These are phyloP conservation scores for Penicillium brevicompactum DNA, from an alignment of 2,329 filamentous ascomycete genomes.

Conservation along the genomic window DNA sequence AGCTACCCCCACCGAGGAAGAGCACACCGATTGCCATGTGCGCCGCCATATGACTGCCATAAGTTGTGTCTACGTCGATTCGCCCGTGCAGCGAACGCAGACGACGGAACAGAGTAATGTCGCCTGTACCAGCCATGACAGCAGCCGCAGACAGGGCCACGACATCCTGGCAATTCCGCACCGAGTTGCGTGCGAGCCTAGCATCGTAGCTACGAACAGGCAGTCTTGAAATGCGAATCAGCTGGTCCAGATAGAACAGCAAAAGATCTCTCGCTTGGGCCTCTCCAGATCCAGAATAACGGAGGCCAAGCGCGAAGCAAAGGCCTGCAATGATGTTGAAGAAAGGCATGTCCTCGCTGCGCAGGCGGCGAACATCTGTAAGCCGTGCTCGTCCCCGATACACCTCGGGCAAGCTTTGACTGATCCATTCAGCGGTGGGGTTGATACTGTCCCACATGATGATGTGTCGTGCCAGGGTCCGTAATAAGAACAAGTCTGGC, in stretches of 20 bases:
- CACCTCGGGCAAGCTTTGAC: constrained; percentile 68
- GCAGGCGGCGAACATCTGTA: constrained; percentile 61
- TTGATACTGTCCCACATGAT: constrained; percentile 90
- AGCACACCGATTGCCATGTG: constrained; percentile 89
- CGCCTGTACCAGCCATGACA: constrained; percentile 95
- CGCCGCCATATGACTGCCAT: constrained; percentile 89
- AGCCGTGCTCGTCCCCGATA: constrained; percentile 68
- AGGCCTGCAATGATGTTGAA: constrained; percentile 90
- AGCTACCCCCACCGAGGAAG: constrained; percentile 89
- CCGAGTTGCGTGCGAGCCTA: constrained; percentile 77
- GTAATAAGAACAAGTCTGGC: constrained; percentile 86
- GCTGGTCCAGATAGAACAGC: constrained; percentile 80
- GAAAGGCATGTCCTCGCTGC: constrained; percentile 83
- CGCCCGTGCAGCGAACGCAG: constrained; percentile 86
- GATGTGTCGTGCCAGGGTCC: constrained; percentile 84
- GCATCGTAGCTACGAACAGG: constrained; percentile 72
- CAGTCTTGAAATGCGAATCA: constrained; percentile 74
- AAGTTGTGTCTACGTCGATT: constrained; percentile 79
- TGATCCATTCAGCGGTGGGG: constrained; percentile 73
- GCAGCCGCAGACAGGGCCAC: constrained; percentile 79
- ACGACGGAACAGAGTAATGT: constrained; percentile 80
- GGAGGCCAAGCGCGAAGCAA: constrained; percentile 75
- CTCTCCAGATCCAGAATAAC: constrained; percentile 74
- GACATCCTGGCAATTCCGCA: constrained; percentile 88
- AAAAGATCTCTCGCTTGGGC: constrained; percentile 75